phyloP scores from a whole-genome alignment of 1,139 yeast species.

The Candida glucosophila region DNA sequence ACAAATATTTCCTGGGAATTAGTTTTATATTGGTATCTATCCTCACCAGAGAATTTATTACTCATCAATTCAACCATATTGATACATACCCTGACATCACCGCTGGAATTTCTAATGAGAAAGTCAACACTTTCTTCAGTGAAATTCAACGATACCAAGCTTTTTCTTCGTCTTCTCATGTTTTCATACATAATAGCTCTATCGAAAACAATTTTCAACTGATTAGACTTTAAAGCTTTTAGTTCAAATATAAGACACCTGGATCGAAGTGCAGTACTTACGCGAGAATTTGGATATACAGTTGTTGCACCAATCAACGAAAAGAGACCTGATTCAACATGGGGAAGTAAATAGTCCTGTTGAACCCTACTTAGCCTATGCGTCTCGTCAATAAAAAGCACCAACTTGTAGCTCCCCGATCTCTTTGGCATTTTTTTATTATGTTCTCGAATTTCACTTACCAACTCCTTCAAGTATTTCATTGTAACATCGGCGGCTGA shows the following conservation, averaged over 20 bases:
- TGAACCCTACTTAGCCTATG: constrained; percentile 33
- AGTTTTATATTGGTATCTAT: too few relatives aligned
- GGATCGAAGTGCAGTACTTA: constrained; percentile 31
- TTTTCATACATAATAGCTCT: constrained; percentile 24
- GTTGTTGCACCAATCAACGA: constrained; percentile 42
- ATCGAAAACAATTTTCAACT: constrained; percentile 14
- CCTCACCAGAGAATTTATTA: constrained; percentile 6
- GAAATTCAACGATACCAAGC: too few relatives aligned
- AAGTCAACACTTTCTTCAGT: constrained; percentile 8
- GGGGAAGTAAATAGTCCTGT: constrained; percentile 35
- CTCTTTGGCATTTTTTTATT: constrained; percentile 8
- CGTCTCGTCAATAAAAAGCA: constrained; percentile 36
- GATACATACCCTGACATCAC: constrained; percentile 29
- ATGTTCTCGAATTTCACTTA: constrained; percentile 18
- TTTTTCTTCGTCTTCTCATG: constrained; percentile 16
- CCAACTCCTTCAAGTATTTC: constrained; percentile 19
- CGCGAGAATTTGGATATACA: constrained; percentile 19
- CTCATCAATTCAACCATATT: constrained; percentile 24
- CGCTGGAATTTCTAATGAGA: constrained; percentile 13
- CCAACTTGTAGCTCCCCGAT: constrained; percentile 16
- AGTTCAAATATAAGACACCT: constrained; percentile 32
- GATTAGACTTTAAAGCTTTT: constrained; percentile 10
- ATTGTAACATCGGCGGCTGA: constrained; percentile 34
- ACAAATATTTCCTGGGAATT: too few relatives aligned
- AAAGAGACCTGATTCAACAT: constrained; percentile 31